phyloP scores from a whole-genome alignment of 257 asterid species.

The Salvia rosmarinus region DNA sequence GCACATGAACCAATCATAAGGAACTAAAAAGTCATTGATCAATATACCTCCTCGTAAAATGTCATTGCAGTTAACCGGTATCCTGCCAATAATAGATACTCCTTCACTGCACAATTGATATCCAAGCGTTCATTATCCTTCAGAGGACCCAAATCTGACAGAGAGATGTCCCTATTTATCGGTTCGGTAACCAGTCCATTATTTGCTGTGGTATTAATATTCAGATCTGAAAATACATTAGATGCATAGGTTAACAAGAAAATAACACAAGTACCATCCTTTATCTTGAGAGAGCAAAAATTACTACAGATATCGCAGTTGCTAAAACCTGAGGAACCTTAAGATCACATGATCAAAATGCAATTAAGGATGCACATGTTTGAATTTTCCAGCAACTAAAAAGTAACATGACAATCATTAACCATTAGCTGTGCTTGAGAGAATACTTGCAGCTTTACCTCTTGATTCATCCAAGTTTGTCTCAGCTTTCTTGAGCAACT shows the following conservation, averaged over 20 bases:
- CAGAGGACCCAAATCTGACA: slow-evolving; percentile 84
- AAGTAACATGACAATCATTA: background rate
- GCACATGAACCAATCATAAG: slow-evolving; percentile 25
- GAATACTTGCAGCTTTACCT: slow-evolving; percentile 45
- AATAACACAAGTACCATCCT: slow-evolving; percentile 1
- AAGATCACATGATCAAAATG: slow-evolving; percentile 24
- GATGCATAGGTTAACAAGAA: slow-evolving; percentile 38
- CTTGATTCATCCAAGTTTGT: slow-evolving; percentile 47
- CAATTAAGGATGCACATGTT: slow-evolving; percentile 23
- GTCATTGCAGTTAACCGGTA: slow-evolving; percentile 99
- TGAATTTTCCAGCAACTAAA: slow-evolving; percentile 27
- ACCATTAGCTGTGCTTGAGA: slow-evolving; percentile 14
- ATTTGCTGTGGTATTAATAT: slow-evolving; percentile 40
- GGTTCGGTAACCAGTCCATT: slow-evolving; percentile 53
- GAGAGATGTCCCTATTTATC: slow-evolving; percentile 50
- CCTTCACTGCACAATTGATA: slow-evolving; percentile 96
- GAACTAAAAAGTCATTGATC: slow-evolving; percentile 30
- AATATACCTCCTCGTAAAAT: slow-evolving; percentile 91
- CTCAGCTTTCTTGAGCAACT: slow-evolving; percentile 65
- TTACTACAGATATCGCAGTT: slow-evolving; percentile 8
- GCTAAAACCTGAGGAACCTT: slow-evolving; percentile 29
- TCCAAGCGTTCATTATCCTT: slow-evolving; percentile 85
- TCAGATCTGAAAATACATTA: slow-evolving; percentile 55
- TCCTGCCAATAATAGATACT: slow-evolving; percentile 87
- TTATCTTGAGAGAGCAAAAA: slow-evolving; percentile 27